Conservation (phyloP, 2,329 filamentous ascomycete species). For the Paecilomyces niveus region DNA sequence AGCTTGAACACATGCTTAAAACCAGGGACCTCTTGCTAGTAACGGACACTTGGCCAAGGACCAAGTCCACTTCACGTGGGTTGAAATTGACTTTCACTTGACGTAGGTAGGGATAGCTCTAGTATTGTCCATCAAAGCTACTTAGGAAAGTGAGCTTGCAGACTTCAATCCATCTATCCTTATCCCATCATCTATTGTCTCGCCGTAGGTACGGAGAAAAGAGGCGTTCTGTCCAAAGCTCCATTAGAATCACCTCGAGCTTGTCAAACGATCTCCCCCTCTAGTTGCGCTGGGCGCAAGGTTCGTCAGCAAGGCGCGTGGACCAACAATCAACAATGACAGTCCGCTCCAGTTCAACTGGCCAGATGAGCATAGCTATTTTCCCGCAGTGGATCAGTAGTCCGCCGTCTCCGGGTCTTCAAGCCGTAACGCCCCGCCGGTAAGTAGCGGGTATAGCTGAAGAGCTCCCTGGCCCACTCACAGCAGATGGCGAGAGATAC, state of each 20-base stretch:
- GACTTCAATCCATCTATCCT: no score
- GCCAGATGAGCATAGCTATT: neutral
- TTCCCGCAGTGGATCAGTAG: neutral
- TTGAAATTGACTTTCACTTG: neutral
- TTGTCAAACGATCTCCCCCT: neutral
- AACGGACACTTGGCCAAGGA: neutral
- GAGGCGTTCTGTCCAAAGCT: no score
- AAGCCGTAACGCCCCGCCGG: neutral
- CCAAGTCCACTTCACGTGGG: neutral
- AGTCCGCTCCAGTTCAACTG: neutral
- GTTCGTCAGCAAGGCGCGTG: neutral
- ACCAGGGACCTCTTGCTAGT: neutral
- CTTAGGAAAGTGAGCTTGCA: no score
- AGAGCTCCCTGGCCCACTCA: neutral
- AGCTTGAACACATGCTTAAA: neutral
- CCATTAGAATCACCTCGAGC: neutral
- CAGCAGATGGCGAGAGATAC: neutral
- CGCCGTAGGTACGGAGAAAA: no score
- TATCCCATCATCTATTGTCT: no score
- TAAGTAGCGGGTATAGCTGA: neutral
- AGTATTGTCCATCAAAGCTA: neutral
- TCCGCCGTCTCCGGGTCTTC: neutral
- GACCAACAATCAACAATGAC: neutral
- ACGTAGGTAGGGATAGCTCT: neutral
- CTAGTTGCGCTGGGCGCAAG: neutral